These are phyloP conservation scores for Sonneratia caseolaris DNA, from an alignment of 345 rosid genomes.

Conservation along the genomic window DNA sequence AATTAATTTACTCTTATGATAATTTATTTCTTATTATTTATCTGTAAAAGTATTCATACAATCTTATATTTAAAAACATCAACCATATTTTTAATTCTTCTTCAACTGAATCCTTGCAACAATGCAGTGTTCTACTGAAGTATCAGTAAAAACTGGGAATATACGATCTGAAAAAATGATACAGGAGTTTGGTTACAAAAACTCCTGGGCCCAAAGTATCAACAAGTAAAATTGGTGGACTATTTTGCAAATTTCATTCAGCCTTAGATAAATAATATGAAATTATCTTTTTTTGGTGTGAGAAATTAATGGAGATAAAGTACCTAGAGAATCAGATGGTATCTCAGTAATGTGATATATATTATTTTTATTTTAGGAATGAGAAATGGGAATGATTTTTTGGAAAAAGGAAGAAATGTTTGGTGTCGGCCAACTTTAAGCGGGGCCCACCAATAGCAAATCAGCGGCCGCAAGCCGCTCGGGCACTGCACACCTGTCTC, in stretches of 20 bases:
- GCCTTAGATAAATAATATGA: neutral
- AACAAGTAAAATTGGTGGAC: neutral
- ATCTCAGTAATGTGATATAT: too few species aligned
- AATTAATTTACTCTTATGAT: too few species aligned
- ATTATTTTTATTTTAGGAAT: too few species aligned
- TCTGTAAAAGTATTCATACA: too few species aligned
- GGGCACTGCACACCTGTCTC: constrained; percentile 20
- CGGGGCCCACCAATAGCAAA: constrained; percentile 21
- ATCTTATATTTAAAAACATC: too few species aligned
- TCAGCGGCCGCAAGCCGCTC: constrained; percentile 19
- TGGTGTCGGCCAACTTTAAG: constrained; percentile 33
- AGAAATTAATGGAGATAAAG: too few species aligned
- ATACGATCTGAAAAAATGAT: neutral
- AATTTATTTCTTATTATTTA: too few species aligned
- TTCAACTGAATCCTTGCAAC: too few species aligned
- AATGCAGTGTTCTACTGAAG: too few species aligned
- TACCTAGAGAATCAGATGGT: too few species aligned
- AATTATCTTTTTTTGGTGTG: neutral
- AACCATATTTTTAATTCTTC: too few species aligned
- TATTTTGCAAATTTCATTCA: neutral
- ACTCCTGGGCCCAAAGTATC: neutral
- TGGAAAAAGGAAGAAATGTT: neutral
- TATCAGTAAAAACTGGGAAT: neutral
- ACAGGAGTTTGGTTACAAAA: neutral
- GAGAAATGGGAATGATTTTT: neutral